A percentile compares a stretch with the other conserved stretches of the same genome.
Evolutionary conservation across 257 asterid genomes (phyloP).

Genomic region (Lantana camara): DNA sequence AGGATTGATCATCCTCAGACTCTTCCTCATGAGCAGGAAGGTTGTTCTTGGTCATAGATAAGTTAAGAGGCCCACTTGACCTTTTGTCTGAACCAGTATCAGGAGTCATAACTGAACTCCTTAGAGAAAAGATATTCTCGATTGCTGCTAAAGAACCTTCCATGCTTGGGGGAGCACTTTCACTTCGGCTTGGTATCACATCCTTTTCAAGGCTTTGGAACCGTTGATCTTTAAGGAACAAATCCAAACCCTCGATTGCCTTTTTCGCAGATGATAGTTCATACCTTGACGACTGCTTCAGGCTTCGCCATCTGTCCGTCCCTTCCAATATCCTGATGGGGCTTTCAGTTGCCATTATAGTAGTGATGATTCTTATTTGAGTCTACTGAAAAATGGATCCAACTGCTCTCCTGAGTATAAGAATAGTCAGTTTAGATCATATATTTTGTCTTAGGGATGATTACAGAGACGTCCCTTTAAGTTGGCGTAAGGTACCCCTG

Average conservation of each 20-base stretch:
- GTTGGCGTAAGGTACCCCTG: neutral
- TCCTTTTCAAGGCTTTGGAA: conserved; percentile 39
- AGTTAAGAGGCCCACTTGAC: conserved; percentile 5
- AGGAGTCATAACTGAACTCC: conserved; percentile 26
- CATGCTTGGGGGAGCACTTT: conserved; percentile 65
- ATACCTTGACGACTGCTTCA: conserved; percentile 34
- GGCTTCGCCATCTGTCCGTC: conserved; percentile 38
- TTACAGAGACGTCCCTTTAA: neutral
- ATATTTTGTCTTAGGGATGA: neutral
- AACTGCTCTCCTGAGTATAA: conserved; percentile 23
- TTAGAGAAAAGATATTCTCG: conserved; percentile 32
- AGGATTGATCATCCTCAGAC: conserved; percentile 43
- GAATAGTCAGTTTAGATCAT: conserved; percentile 4
- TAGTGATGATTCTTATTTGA: conserved; percentile 13
- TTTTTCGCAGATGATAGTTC: conserved; percentile 33
- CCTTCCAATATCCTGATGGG: conserved; percentile 39
- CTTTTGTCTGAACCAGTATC: conserved; percentile 7
- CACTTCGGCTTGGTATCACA: conserved; percentile 47
- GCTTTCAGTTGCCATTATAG: conserved; percentile 49
- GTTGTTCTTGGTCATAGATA: conserved; percentile 21
- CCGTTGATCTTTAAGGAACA: conserved; percentile 41
- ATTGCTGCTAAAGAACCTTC: conserved; percentile 49
- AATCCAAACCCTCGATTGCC: conserved; percentile 40
- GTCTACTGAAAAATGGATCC: conserved; percentile 14
- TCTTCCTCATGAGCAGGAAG: conserved; percentile 49